Base-by-base conservation (phyloP, 768 basidiomycete genomes). In the Pseudohyphozyma bogoriensis region DNA sequence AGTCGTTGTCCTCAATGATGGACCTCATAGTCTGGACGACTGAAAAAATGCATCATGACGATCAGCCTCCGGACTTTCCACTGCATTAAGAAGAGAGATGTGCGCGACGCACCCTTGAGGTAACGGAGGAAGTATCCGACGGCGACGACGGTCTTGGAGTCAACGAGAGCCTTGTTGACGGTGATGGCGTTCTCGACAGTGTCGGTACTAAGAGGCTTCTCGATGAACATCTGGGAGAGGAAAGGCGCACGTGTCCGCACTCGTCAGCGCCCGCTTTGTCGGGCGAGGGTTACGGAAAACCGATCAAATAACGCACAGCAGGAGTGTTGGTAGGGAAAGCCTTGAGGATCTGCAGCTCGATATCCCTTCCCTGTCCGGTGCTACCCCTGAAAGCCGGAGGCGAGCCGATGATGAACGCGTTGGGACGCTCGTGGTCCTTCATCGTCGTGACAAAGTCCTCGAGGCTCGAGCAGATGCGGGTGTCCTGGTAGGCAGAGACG, bases 1-100 rank as follows among this genome's bases (percentile, higher is more conserved):
- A 79, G 71, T 89, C 82, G 73, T 96, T 96, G 64, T 93, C 89
- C 71, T 87, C 79, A 72, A 99, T 87, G 73, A 96, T 91, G 62
- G 85, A 81, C 77, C 93, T 92, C 88, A 96, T 95, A 81, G 84
- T 85, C 76, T 95, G 90, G 26, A 93, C 89, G 35, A 86, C 91
- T 59, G 85, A 86, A 69, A 93, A 79, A 76, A 93, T 92, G 64
- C n/a, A n/a, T n/a, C n/a, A n/a, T n/a, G n/a, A n/a, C n/a, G n/a
- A 90, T 83, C 65, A 95, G 78, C 90, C 95, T 95, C 73, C 89
- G 90, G 12, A 31, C 29, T 36, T 37, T 8, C 20, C 22, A 37
- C 36, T 9, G 26, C 5, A 10, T 32, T 8, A 20, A 16, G 26
- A 9, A 2, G 16, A 16, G 45, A 28, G 47, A 39, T 4, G 20